Base-by-base conservation (phyloP, 202 grass and related monocot species). In the Miscanthus sacchariflorus region DNA sequence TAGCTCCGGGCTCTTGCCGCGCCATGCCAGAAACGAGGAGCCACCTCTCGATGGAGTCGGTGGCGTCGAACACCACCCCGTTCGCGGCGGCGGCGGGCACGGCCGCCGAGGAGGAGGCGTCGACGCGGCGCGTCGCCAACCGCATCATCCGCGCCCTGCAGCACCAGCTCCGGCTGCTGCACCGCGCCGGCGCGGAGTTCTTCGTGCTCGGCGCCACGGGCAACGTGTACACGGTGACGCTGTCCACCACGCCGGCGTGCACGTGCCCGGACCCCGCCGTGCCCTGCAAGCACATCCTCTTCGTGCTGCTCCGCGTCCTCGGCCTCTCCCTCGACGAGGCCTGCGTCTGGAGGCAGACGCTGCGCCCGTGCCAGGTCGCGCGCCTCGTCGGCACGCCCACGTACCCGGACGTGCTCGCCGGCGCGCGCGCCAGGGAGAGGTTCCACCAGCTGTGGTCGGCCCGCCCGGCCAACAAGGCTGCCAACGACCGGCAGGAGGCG, bases 201-300 rank as follows among this genome's bases (percentile, higher is more conserved):
- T 93, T 90, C 88, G 87, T 99, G 81, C 84, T 99, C 7, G 97
- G 97, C 59, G 93, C 91, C 35, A 99, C 97, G 48, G 93, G 97
- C 10, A 99, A 99, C 81, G 97, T 97, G 65, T 99, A 99, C 86
- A 89, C 88, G 24, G 87, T 99, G 58, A 95, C 91, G 78, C 88
- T 99, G 21, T 59, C 86, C 1, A 45, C 86, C 17, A 1, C 75
- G 2, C 97, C 97, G 7, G 81, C 88, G 45, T 99, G 97, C 97
- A 93, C 93, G 45, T 99, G 97, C 86, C 94, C 97, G 1, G 97
- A 99, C 88, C 85, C 88, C 13, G 65, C 86, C 14, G 81, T 33
- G 12, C 93, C 97, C 3, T 97, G 97, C 97, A 96, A 99, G 84
- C 97, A 99, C 84, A 79, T 99, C 87, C 92, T 99, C 35, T 99